Base-by-base conservation (phyloP, 495 filamentous ascomycete species). In the Amniculicola lignicola region DNA sequence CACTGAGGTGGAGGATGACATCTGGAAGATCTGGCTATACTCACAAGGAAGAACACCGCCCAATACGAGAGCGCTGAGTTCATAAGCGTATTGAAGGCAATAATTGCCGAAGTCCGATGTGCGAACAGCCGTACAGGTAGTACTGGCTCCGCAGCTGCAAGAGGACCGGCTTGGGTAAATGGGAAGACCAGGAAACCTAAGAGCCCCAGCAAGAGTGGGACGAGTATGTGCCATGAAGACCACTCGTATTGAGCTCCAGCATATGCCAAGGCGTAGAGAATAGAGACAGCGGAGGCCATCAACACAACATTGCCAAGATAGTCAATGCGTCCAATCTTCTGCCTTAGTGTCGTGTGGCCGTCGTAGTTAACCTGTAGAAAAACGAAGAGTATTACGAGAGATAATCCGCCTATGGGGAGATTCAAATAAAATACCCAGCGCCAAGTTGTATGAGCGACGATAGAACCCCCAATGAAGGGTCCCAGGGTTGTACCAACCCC, bases 11-110 rank as follows among this genome's bases (percentile, higher is more conserved):
- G n/a, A n/a, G n/a, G n/a, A n/a, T n/a, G n/a, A n/a, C n/a, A n/a
- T n/a, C n/a, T n/a, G n/a, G n/a, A n/a, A n/a, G n/a, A n/a, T n/a
- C n/a, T n/a, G n/a, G n/a, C n/a, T n/a, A n/a, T n/a, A n/a, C n/a
- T n/a, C n/a, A n/a, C n/a, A 29, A 83, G 67, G 42, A 77, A 83
- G 59, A 86, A 83, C 0, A 89, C 53, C 0, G 82, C 62, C 54
- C 41, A 76, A 74, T 69, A 75, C 22, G 69, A 57, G 19, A 81
- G 64, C 3, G 82, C 65, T 63, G 59, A 80, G 63, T 76, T 81
- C 59, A 74, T 70, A 38, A 71, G 71, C 1, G 73, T 77, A 1
- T 68, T 73, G 7, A 79, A 18, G 51, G 74, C 77, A 0, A 69
- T 69, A 19, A 72, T 63, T 1, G 57, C 61, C 4, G 71, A 67